Evolutionary conservation across 108 stramenopile genomes (phyloP), one percentile per base, ranked within the genome.

Genomic region (Nitzschia inconspicua): DNA sequence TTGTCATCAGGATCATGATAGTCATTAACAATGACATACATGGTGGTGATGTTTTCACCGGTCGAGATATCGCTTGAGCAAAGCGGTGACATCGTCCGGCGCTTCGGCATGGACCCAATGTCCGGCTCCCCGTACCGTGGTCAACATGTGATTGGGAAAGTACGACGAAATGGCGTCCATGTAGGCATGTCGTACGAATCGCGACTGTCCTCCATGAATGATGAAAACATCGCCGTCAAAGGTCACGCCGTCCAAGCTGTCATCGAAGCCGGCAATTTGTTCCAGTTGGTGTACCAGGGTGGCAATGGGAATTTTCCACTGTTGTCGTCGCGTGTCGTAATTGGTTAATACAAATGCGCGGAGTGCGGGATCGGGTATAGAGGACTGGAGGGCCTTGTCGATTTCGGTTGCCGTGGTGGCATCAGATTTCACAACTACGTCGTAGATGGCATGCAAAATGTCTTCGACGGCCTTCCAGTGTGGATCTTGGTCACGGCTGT

Each of bases 81-180:
- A 64, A 8, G 88, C 82, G 34, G 80, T 68, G 24, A 79, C 78
- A 65, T 85, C 86, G 59, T 93, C 86, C 2, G 91, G 88, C 32
- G 85, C 84, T 65, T 98, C 97, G 4, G 95, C 93, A 69, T 98
- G 97, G 9, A 96, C 79, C 94, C 95, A 95, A 71, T 98, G 97
- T 32, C 95, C 97, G 6, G 85, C 90, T 25, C 89, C 88, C 32
- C 84, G 73, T 42, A 98, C 79, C 2, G 95, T 94, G 36, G 85
- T 92, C 19, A 96, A 55, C 84, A 90, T 85, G 49, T 93, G 90
- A 60, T 86, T 82, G 14, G 97, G 97, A 77, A 98, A 98, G 39
- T 75, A 84, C 20, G 60, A 56, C 6, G 79, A 72, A 47, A 98
- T 98, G 44, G 70, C 69, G 48, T 72, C 51, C 34, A 96, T 73